Evolutionary conservation across 768 basidiomycete species (phyloP).

Genomic region (Lentinus tigrinus): DNA sequence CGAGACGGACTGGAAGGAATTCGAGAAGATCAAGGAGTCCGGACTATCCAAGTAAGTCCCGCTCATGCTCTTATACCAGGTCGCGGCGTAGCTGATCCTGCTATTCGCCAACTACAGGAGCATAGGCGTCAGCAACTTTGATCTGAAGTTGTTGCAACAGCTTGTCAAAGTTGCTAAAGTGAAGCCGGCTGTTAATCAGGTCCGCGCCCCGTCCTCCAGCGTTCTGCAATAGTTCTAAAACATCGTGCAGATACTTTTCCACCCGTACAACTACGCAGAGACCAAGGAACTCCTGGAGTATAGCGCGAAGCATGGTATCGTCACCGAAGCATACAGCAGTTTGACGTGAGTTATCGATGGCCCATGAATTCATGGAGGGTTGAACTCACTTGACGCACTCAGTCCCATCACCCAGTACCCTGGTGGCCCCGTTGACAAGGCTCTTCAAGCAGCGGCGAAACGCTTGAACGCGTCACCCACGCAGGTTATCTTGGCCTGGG

Average conservation of each 20-base stretch:
- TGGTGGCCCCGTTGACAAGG: constrained; percentile 63
- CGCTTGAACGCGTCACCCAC: constrained; percentile 54
- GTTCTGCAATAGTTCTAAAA: neutral
- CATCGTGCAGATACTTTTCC: constrained; percentile 53
- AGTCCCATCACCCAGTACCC: constrained; percentile 60
- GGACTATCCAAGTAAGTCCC: constrained; percentile 36
- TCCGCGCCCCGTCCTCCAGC: constrained; percentile 19
- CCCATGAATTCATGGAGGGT: neutral
- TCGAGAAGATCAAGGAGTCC: constrained; percentile 52
- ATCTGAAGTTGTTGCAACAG: constrained; percentile 47
- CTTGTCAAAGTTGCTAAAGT: constrained; percentile 50
- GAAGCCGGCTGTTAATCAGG: constrained; percentile 74
- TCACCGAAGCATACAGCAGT: constrained; percentile 64
- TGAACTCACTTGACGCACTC: neutral
- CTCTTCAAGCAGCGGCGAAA: constrained; percentile 50
- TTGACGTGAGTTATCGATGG: constrained; percentile 42
- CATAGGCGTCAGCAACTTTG: constrained; percentile 75
- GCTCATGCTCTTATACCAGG: neutral
- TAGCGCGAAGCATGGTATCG: constrained; percentile 55
- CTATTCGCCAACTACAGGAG: constrained; percentile 47
- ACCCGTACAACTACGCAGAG: constrained; percentile 69
- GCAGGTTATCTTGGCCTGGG: constrained; percentile 73
- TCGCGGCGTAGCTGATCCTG: neutral
- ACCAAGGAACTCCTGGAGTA: constrained; percentile 55
- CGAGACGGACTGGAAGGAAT: constrained; percentile 48